Evolutionary conservation across 176 grass and related monocot species (phyloP).

Genomic region (Ensete glaucum): DNA sequence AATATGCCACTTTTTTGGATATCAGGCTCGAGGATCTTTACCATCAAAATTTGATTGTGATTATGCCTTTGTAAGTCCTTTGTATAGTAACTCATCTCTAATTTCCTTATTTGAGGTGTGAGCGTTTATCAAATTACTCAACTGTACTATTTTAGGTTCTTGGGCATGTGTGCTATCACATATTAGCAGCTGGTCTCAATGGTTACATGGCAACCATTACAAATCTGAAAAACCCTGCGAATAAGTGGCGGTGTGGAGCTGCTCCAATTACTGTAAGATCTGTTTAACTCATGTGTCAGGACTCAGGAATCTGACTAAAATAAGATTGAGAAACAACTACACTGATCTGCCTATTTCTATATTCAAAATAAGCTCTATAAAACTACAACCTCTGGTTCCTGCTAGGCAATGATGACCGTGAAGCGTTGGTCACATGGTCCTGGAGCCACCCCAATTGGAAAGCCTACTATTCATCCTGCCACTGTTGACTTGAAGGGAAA

Average conservation of each 20-base stretch:
- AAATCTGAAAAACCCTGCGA: constrained; percentile 88
- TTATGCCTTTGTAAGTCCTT: constrained; percentile 74
- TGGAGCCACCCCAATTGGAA: constrained; percentile 60
- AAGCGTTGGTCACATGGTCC: constrained; percentile 79
- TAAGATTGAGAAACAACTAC: too few species aligned
- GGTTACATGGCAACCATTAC: constrained; percentile 97
- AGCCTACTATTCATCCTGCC: constrained; percentile 87
- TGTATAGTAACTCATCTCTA: background rate
- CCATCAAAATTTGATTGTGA: constrained; percentile 98
- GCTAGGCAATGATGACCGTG: constrained; percentile 92
- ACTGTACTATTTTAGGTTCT: constrained; percentile 50
- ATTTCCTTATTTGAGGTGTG: background rate
- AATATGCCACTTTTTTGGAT: constrained; percentile 97
- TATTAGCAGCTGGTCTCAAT: constrained; percentile 80
- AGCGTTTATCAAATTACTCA: background rate
- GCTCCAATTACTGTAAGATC: constrained; percentile 83
- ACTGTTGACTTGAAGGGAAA: constrained; percentile 85
- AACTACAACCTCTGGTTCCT: background rate
- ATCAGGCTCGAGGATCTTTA: constrained; percentile 90
- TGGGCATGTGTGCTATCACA: constrained; percentile 89
- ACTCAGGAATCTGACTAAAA: background rate
- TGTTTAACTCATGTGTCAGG: background rate
- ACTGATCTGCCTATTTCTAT: background rate
- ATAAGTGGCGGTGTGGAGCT: constrained; percentile 91
- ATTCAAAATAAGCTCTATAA: constrained; percentile 4